Evolutionary conservation across 2,329 filamentous ascomycete genomes (phyloP).

Genomic region (Neocucurbitaria cava): DNA sequence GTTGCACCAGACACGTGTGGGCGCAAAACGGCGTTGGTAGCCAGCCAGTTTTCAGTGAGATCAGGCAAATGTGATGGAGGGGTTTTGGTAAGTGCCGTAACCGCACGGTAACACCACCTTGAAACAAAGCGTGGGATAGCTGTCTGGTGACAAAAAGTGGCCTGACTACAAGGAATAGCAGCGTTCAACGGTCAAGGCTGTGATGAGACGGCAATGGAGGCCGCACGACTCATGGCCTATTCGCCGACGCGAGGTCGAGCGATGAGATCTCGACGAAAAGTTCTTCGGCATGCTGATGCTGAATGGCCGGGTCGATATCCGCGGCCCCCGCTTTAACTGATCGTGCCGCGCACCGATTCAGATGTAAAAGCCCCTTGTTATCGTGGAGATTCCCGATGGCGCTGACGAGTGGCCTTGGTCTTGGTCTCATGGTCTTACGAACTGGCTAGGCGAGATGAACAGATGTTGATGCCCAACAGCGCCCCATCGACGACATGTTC

Average conservation of each 20-base stretch:
- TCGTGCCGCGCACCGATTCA: conserved; percentile 21
- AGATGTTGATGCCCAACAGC: conserved; percentile 18
- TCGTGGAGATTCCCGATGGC: conserved; percentile 22
- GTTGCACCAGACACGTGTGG: conserved; percentile 10
- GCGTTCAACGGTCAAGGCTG: neutral
- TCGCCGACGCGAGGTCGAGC: conserved; percentile 4
- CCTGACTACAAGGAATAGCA: neutral
- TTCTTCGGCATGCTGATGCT: conserved; percentile 15
- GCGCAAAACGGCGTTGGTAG: conserved; percentile 8
- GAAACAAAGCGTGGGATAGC: neutral
- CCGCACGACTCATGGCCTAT: neutral
- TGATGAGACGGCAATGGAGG: conserved; percentile 1
- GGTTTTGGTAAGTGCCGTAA: conserved; percentile 8
- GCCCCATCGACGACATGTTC: conserved; percentile 1
- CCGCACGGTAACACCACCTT: neutral
- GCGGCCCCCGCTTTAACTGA: conserved; percentile 19
- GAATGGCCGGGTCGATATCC: conserved; percentile 15
- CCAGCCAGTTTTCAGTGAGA: neutral
- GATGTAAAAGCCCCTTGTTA: conserved; percentile 16
- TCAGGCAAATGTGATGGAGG: conserved; percentile 1
- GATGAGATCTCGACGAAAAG: conserved; percentile 19
- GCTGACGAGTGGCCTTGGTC: conserved; percentile 10
- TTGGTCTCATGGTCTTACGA: too few species aligned
- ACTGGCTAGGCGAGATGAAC: neutral
- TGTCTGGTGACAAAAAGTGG: conserved; percentile 3